Base-by-base conservation (phyloP, 768 basidiomycete species). In the Lactifluus subvellereus region DNA sequence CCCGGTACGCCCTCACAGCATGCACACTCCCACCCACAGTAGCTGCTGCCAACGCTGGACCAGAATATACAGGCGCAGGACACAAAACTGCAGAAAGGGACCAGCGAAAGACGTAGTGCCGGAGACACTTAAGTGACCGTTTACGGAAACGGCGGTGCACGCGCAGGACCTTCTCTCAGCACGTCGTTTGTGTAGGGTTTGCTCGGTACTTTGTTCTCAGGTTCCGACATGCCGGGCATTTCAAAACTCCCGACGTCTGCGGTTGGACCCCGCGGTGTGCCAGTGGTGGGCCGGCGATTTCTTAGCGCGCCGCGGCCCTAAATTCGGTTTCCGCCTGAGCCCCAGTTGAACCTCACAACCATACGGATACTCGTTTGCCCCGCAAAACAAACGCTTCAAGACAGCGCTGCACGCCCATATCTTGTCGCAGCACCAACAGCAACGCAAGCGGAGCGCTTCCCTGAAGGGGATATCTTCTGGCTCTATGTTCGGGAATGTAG, bases 121-220 rank as follows among this genome's bases (percentile, higher is more conserved):
- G 3, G 67, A 65, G 9, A 51, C 57, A 4, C 54, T 67, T 4
- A 32, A 33, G 32, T 66, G 65, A 65, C 65, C 33, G 38, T 64
- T 64, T 27, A 55, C 54, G 10, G 60, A 65, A 35, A 38, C 64
- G 27, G 35, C 40, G 4, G 60, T 66, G 16, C 66, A 47, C 6
- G 54, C 61, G 30, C 60, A 66, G 27, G 49, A 47, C 9, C 8
- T 47, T 43, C 42, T 27, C 37, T 37, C 37, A 37, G 37, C 37
- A 10, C 7, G 8, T 20, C 45, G 45, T 20, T 47, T 47, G 18
- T 8, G 9, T 47, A n/a, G 45, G 42, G 42, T 43, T 18, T 16
- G 4, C 42, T 43, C 42, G 1, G 37, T 37, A 4, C 1, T 11
- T 13, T 14, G 14, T 14, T 40, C 10, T 22, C 47, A 27, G 22